phyloP scores from a whole-genome alignment of 2,329 filamentous ascomycete genomes.

The Phoma sp. region DNA sequence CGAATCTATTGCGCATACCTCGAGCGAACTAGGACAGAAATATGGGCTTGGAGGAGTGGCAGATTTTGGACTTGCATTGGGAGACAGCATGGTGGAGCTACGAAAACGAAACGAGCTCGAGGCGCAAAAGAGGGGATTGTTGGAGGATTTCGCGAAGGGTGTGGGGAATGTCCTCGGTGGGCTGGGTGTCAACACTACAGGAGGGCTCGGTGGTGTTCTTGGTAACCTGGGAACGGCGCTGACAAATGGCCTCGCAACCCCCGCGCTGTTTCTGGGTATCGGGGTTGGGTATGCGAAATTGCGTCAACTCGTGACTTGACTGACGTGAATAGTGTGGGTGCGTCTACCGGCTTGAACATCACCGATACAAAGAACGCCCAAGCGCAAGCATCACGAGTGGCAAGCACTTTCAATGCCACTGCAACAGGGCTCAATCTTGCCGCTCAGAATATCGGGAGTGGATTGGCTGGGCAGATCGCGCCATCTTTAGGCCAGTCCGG shows the following conservation, averaged over 20 bases:
- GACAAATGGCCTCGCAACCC: conserved; percentile 26
- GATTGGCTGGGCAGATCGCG: conserved; percentile 29
- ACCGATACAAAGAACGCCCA: conserved; percentile 23
- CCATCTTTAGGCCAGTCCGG: conserved; percentile 15
- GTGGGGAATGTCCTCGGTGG: conserved; percentile 7
- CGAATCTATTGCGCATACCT: conserved; percentile 28
- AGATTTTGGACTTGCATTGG: conserved; percentile 26
- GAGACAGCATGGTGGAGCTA: conserved; percentile 19
- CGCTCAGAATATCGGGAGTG: conserved; percentile 35
- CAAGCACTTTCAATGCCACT: conserved; percentile 25
- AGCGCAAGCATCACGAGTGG: conserved; percentile 27
- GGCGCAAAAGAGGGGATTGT: conserved; percentile 13
- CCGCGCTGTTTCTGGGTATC: conserved; percentile 39
- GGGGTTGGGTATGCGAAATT: conserved; percentile 31
- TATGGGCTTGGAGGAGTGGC: conserved; percentile 19
- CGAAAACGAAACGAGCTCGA: conserved; percentile 9
- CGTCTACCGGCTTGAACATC: conserved; percentile 34
- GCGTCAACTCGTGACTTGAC: neutral
- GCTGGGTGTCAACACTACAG: conserved; percentile 18
- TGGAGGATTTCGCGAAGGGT: conserved; percentile 17
- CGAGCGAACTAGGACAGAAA: conserved; percentile 24
- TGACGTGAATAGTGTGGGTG: conserved; percentile 31
- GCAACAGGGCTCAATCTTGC: conserved; percentile 33
- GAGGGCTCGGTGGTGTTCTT: conserved; percentile 20
- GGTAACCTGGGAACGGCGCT: conserved; percentile 20